These are phyloP conservation scores for Obelidium mucronatum DNA, from an alignment of 192 early-diverging fungal genomes.

Conservation along the genomic window DNA sequence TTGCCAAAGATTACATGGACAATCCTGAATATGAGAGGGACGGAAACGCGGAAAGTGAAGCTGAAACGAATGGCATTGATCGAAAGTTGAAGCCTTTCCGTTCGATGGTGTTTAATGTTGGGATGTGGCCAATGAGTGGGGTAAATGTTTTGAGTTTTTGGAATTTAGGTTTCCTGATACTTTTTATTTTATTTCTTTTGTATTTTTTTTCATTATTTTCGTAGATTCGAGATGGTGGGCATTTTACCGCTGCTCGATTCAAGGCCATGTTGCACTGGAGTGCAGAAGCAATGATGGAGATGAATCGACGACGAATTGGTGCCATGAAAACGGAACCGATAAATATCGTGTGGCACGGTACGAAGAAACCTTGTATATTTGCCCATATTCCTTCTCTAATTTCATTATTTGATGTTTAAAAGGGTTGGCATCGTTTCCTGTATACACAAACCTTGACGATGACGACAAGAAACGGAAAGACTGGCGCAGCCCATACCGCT, in stretches of 20 bases:
- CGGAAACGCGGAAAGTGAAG: neutral
- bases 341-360: neutral
- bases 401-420: neutral
- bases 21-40: conserved; percentile 7
- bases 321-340: neutral
- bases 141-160: neutral
- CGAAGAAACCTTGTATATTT: neutral
- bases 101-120: conserved; percentile 11
- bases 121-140: conserved; percentile 12
- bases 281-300: conserved; percentile 18
- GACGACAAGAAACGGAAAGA: neutral
- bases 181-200: too few species aligned
- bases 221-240: conserved; percentile 15
- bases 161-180: too few species aligned
- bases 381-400: neutral
- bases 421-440: neutral
- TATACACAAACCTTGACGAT: neutral
- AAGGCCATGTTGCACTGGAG: neutral
- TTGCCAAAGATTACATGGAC: neutral
- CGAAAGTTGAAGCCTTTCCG: neutral
- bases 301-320: conserved; percentile 2
- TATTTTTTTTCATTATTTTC: neutral
- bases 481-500: conserved; percentile 25
- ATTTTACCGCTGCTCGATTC: conserved; percentile 2
- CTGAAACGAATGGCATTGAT: conserved; percentile 11